These are phyloP conservation scores for Botrytis galanthina DNA, from an alignment of 2,329 filamentous ascomycete genomes.

Conservation along the genomic window DNA sequence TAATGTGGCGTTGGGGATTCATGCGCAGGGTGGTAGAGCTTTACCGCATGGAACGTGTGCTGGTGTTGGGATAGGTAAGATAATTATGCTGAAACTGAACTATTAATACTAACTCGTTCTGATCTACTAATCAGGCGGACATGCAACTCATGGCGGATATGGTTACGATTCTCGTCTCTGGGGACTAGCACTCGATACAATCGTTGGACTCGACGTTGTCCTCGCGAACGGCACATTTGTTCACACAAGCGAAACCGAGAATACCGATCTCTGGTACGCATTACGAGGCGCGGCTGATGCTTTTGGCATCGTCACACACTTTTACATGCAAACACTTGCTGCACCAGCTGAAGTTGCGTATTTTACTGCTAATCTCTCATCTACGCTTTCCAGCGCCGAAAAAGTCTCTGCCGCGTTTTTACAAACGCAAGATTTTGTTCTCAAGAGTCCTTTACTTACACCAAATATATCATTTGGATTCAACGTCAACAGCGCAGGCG, in stretches of 20 bases:
- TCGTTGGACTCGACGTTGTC: constrained; percentile 44
- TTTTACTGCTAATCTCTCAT: constrained; percentile 28
- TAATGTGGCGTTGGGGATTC: constrained; percentile 42
- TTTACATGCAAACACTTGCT: constrained; percentile 38
- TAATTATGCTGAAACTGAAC: fast-evolving
- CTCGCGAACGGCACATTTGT: constrained; percentile 38
- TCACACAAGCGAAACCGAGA: constrained; percentile 27
- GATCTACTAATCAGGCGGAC: background rate
- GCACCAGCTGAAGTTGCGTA: constrained; percentile 36
- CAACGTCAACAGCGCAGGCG: constrained; percentile 41
- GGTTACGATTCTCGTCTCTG: constrained; percentile 16
- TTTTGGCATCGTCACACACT: constrained; percentile 40
- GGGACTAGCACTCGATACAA: constrained; percentile 17
- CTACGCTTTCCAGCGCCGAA: constrained; percentile 25
- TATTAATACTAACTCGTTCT: fast-evolving
- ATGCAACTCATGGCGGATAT: constrained; percentile 18
- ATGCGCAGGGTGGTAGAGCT: constrained; percentile 39
- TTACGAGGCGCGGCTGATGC: constrained; percentile 39
- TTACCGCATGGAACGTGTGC: constrained; percentile 29
- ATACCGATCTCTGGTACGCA: constrained; percentile 37
- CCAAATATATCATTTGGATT: constrained; percentile 43
- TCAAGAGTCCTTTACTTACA: constrained; percentile 43
- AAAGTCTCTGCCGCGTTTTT: constrained; percentile 38
- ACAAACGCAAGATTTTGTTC: constrained; percentile 43
- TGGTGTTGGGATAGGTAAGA: constrained; percentile 10